Base-by-base conservation (phyloP, 2,329 filamentous ascomycete genomes). In the Cercospora citrullina region DNA sequence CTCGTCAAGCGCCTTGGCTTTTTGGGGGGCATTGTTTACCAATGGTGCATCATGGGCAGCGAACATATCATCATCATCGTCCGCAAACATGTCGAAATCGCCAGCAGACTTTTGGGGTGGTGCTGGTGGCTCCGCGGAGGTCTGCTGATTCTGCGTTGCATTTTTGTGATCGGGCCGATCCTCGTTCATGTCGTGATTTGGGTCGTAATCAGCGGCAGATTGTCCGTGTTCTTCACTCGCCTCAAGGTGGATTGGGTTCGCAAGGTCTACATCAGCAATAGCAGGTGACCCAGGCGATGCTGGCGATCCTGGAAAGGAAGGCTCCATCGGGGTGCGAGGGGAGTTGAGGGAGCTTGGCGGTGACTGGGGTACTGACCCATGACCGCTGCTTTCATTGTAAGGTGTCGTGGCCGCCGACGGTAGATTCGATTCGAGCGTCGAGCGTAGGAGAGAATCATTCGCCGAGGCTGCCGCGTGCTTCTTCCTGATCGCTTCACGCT, bases 121-220 rank as follows among this genome's bases (percentile, higher is more conserved):
- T 14, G 66, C 14, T 12, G 58, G 42, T 26, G 67, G 48, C 28
- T 64, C 33, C 6, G 51, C 18, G 16, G 51, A 60, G 30, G 63
- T 28, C 60, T 83, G 67, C 26, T 75, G 64, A 9, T 65, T 72
- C 10, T 68, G 67, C 4, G 21, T 36, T n/a, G 30, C 31, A n/a
- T 57, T 68, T 69, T 75, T 77, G 64, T 74, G 73, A 51, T 77
- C 73, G 18, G 76, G 75, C 28, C 75, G 64, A 73, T 97, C 93
- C 78, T 96, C 92, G 77, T 90, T 85, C 91, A 94, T 95, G 77
- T 97, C 94, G 72, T 89, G 84, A 1, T 90, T 95, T 1, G 94
- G 94, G 76, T 97, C 92, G 77, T 97, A 97, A 79, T 97, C 92
- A 68, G 93, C 93, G 57, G 94, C 94, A n/a, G 93, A 97, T 5